Conservation (phyloP, 73 alveolate genomes). For the Tetrahymena malaccensis region DNA sequence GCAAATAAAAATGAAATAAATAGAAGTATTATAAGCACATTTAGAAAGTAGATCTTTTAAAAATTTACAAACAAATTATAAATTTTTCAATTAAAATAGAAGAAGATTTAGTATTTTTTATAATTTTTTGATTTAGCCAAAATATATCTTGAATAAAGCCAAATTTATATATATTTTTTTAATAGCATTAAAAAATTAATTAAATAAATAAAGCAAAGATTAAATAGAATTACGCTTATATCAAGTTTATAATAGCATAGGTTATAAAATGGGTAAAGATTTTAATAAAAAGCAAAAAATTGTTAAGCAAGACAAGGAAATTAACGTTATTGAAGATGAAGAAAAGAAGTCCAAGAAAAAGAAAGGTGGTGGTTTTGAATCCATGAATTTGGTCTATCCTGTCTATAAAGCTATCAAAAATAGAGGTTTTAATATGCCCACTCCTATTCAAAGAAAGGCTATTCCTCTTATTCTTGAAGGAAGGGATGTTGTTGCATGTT, state of each 20-base stretch:
- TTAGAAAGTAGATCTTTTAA: neutral
- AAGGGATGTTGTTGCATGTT: conserved; percentile 85
- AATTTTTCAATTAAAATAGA: neutral
- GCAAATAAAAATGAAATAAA: neutral
- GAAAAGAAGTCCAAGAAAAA: conserved; percentile 7
- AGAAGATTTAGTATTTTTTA: neutral
- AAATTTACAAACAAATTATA: no score
- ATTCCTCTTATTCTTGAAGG: conserved; percentile 93
- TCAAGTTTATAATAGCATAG: neutral
- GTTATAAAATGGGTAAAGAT: neutral
- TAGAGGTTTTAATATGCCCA: conserved; percentile 89
- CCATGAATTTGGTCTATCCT: conserved; percentile 47
- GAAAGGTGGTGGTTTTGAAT: conserved; percentile 70
- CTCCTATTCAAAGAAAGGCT: conserved; percentile 94
- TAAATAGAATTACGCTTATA: neutral
- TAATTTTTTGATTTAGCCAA: neutral
- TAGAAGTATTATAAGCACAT: neutral
- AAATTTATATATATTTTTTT: neutral
- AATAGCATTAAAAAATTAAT: neutral
- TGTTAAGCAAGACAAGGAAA: neutral
- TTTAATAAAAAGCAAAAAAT: neutral
- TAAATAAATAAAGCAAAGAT: neutral
- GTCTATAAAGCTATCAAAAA: conserved; percentile 72
- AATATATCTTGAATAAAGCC: neutral
- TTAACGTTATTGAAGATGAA: neutral